Evolutionary conservation across 352 stramenopile species (phyloP), one percentile per base, ranked within the genome.

Genomic region (Blastocystis sp.): DNA sequence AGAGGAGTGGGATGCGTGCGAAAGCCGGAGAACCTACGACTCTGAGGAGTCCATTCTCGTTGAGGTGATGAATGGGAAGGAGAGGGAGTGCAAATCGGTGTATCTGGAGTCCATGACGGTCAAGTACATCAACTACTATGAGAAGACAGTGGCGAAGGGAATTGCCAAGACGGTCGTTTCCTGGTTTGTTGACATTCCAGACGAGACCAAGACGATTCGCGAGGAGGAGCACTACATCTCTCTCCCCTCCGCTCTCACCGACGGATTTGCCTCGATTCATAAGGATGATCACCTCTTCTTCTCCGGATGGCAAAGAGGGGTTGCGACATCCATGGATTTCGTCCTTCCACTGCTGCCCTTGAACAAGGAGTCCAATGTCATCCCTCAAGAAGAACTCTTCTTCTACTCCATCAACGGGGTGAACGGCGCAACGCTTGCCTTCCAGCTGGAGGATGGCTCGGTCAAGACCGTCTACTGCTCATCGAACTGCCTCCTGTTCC

Each of bases 41-140:
- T 43, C 19, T 48, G 65, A 76, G 19, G 65, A 76, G 34, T 76
- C 65, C n/a, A 76, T 76, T 76, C 38, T 76, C 17, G 65, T 76
- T 1, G 21, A 40, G 7, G 11, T 11, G 24, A 42, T 68, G 24
- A 7, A 21, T 7, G 34, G 34, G 17, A 0, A 10, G 11, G 17
- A 68, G 24, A 7, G 34, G 19, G 34, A 68, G 34, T 68, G 24
- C 24, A 68, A 10, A 68, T 68, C 34, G 7, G 62, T 57, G 48
- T 57, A 57, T 57, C 48, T 57, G 6, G 6, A 57, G 48, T 57
- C 6, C 48, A 57, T 57, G 48, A 17, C 48, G 6, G 48, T 57
- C 14, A 7, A 57, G 6, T 57, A 57, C 48, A 57, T 57, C 62
- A 34, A 68, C 62, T 68, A 34, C 24, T 9, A 21, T 19, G 7